A percentile compares a stretch with the other conserved stretches of the same genome.
These are phyloP conservation scores for Paracorniculantispora psalliotae DNA, from an alignment of 2,329 filamentous ascomycete genomes.

Conservation along the genomic window DNA sequence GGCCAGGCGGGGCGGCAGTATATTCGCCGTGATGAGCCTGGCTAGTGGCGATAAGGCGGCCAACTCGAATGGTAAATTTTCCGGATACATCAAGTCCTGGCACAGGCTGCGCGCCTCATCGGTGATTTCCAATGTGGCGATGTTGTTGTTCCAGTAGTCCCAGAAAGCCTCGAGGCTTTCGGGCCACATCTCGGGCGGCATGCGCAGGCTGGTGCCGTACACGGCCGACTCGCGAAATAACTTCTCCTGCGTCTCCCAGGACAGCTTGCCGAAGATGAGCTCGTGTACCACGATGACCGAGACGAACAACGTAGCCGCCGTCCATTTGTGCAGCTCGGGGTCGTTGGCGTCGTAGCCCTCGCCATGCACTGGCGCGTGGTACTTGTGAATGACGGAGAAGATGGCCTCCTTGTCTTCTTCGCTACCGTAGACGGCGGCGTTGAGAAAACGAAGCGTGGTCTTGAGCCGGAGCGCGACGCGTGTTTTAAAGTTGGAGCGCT, in stretches of 20 bases:
- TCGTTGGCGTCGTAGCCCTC: slow-evolving; percentile 31
- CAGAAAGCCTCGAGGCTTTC: slow-evolving; percentile 30
- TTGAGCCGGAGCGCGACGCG: slow-evolving; percentile 31
- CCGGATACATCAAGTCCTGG: slow-evolving; percentile 22
- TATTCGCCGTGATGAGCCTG: slow-evolving; percentile 17
- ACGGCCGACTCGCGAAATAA: slow-evolving; percentile 25
- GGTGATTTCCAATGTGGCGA: slow-evolving; percentile 29
- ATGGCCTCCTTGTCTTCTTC: slow-evolving; percentile 28
- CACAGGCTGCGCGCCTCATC: slow-evolving; percentile 24
- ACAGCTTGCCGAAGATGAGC: slow-evolving; percentile 29
- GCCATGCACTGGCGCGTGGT: slow-evolving; percentile 29
- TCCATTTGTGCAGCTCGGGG: slow-evolving; percentile 34
- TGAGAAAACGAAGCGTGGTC: slow-evolving; percentile 35
- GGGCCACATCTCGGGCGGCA: slow-evolving; percentile 33
- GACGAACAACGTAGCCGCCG: slow-evolving; percentile 35
- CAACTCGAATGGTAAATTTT: slow-evolving; percentile 19
- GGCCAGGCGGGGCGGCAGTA: slow-evolving; percentile 20
- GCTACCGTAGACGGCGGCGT: slow-evolving; percentile 33
- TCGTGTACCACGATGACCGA: slow-evolving; percentile 31
- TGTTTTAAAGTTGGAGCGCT: slow-evolving; percentile 34
- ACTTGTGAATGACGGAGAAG: slow-evolving; percentile 31
- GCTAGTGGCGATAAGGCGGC: slow-evolving; percentile 19
- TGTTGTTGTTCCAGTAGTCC: slow-evolving; percentile 34
- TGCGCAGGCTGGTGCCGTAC: slow-evolving; percentile 25
- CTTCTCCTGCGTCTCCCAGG: slow-evolving; percentile 21